phyloP scores from a whole-genome alignment of 495 filamentous ascomycete genomes.

The Neurospora sp. region DNA sequence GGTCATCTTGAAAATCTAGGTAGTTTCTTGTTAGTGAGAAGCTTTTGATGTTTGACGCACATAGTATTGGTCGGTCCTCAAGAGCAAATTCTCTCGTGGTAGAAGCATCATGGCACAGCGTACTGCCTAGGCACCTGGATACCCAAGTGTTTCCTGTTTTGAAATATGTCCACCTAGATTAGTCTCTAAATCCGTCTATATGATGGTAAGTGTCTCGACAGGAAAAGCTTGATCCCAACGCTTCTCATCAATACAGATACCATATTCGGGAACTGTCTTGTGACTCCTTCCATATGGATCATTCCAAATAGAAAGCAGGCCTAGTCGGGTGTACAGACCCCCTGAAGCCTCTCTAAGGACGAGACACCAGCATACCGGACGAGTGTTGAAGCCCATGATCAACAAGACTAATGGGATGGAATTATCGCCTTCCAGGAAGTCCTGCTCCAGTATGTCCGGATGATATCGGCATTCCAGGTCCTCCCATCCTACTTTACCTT shows the following conservation, averaged over 20 bases:
- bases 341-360: not conserved
- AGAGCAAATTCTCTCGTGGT: not conserved
- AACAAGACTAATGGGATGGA: not conserved
- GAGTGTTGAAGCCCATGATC: not conserved
- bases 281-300: no score
- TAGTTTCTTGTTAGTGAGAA: not conserved
- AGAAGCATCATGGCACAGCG: not conserved
- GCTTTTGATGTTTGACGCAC: not conserved
- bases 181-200: not conserved
- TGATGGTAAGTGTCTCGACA: not conserved
- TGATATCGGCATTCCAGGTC: not conserved
- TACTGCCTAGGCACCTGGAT: not conserved
- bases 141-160: not conserved
- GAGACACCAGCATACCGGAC: not conserved
- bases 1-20: not conserved
- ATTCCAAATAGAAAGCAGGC: not conserved
- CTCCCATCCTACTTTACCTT: not conserved
- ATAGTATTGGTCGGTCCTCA: not conserved
- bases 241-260: not conserved
- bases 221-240: not conserved
- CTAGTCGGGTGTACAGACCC: not conserved
- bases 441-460: not conserved
- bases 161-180: not conserved
- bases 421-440: not conserved
- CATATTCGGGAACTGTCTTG: not conserved